A percentile compares a stretch with the other conserved stretches of the same genome.
Conservation (phyloP, 2,329 filamentous ascomycete genomes). For the Cladophialophora bantiana region DNA sequence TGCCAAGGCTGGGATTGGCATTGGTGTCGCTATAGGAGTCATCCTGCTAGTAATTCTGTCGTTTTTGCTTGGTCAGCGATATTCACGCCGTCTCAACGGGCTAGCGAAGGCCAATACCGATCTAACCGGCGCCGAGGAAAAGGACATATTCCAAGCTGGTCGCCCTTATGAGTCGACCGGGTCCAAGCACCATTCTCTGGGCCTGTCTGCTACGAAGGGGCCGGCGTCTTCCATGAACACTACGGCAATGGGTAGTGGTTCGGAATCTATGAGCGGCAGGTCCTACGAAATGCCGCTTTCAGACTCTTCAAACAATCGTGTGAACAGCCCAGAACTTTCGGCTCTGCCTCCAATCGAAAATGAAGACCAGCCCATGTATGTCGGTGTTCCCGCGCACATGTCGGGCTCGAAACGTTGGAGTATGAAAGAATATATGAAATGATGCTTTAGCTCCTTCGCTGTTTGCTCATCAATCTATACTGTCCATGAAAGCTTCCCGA, state of each 20-base stretch:
- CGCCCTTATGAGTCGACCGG: slow-evolving; percentile 31
- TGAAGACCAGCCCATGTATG: slow-evolving; percentile 32
- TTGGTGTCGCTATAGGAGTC: slow-evolving; percentile 32
- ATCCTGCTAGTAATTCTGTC: slow-evolving; percentile 22
- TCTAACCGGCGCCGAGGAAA: slow-evolving; percentile 17
- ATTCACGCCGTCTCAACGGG: slow-evolving; percentile 23
- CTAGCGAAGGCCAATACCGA: neutral
- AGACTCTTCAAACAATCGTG: slow-evolving; percentile 4
- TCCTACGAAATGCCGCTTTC: slow-evolving; percentile 20
- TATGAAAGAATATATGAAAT: slow-evolving; percentile 36
- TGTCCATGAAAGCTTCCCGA: neutral
- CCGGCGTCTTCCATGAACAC: slow-evolving; percentile 23
- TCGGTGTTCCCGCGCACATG: slow-evolving; percentile 35
- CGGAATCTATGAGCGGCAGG: slow-evolving; percentile 14
- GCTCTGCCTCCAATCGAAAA: slow-evolving; percentile 29
- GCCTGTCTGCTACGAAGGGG: slow-evolving; percentile 7
- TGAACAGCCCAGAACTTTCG: slow-evolving; percentile 22
- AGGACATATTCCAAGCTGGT: slow-evolving; percentile 32
- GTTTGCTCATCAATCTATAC: neutral
- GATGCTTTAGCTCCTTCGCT: neutral
- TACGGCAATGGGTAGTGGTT: slow-evolving; percentile 25
- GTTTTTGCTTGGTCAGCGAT: slow-evolving; percentile 32
- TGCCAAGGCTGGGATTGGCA: slow-evolving; percentile 35
- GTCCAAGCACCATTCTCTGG: slow-evolving; percentile 1
- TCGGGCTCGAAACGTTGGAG: slow-evolving; percentile 37